Conservation (phyloP, 352 stramenopile genomes). For the Stephanocyclus meneghinianus region DNA sequence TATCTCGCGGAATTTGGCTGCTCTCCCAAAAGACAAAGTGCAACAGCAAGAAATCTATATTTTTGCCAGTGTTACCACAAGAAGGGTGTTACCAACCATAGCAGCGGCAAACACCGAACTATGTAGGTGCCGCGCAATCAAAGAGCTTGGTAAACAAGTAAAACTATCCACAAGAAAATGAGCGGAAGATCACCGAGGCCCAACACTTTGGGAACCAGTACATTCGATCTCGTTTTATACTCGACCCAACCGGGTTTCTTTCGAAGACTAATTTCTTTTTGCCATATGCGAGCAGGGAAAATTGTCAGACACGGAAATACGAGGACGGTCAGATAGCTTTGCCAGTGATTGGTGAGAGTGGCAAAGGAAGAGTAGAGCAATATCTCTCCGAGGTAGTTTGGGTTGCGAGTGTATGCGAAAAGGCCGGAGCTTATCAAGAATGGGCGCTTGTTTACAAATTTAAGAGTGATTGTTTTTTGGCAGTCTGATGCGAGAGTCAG, state of each 20-base stretch:
- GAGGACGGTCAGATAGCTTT: background rate
- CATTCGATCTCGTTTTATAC: background rate
- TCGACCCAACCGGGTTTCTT: constrained; percentile 6
- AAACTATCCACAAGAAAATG: background rate
- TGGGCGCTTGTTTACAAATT: background rate
- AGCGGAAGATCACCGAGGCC: constrained; percentile 5
- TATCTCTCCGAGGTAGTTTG: constrained; percentile 4
- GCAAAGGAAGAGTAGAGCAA: constrained; percentile 6
- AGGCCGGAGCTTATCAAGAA: constrained; percentile 4
- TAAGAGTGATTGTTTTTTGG: constrained; percentile 2
- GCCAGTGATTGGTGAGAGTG: constrained; percentile 9
- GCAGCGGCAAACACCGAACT: no score
- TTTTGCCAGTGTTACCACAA: no score
- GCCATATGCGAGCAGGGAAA: constrained; percentile 1
- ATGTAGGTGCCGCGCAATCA: background rate
- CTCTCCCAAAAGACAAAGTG: no score
- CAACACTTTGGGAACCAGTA: constrained; percentile 4
- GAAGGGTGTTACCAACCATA: no score
- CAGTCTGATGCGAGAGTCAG: background rate
- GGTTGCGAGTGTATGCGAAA: background rate
- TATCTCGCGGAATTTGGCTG: no score
- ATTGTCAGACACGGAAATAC: background rate
- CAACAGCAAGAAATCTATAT: no score
- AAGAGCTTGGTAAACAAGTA: constrained; percentile 4
- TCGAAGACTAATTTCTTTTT: constrained; percentile 4